Evolutionary conservation across 345 rosid genomes (phyloP).

Genomic region (Erucastrum elatum): DNA sequence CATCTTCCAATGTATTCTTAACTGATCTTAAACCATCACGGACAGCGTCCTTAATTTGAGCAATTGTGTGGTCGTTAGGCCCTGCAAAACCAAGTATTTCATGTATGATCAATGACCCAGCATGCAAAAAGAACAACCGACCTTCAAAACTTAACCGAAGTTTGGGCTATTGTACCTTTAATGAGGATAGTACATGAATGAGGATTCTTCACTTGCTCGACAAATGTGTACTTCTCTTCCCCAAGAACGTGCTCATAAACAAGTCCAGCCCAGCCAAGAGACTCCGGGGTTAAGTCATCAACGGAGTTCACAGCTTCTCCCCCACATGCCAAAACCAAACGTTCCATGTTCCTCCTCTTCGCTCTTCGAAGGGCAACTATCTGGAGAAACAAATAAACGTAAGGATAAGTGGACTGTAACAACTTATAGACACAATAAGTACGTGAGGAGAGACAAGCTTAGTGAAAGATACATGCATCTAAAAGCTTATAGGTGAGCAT

Average conservation of each 20-base stretch:
- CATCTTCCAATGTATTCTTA: constrained; percentile 93
- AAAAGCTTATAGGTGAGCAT: neutral
- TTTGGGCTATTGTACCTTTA: constrained; percentile 56
- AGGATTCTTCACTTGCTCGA: constrained; percentile 93
- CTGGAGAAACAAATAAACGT: constrained; percentile 42
- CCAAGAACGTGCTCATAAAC: constrained; percentile 94
- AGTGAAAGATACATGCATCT: constrained; percentile 6
- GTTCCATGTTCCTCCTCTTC: constrained; percentile 98
- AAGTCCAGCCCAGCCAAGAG: constrained; percentile 98
- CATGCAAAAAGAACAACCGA: neutral
- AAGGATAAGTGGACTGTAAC: constrained; percentile 1
- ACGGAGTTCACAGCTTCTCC: constrained; percentile 97
- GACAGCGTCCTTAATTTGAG: constrained; percentile 96
- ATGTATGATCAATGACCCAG: constrained; percentile 8
- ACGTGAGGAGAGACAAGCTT: neutral
- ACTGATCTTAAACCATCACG: constrained; percentile 97
- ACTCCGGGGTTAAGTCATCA: constrained; percentile 79
- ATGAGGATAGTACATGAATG: constrained; percentile 88
- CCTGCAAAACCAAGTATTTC: constrained; percentile 44
- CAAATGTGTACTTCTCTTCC: constrained; percentile 94
- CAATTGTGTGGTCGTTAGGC: constrained; percentile 96
- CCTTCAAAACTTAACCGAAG: neutral
- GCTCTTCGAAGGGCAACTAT: constrained; percentile 97
- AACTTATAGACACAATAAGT: constrained; percentile 8
- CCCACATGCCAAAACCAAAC: constrained; percentile 91